Conservation (phyloP, 2,329 filamentous ascomycete genomes). For the Fusarium drepaniforme region DNA sequence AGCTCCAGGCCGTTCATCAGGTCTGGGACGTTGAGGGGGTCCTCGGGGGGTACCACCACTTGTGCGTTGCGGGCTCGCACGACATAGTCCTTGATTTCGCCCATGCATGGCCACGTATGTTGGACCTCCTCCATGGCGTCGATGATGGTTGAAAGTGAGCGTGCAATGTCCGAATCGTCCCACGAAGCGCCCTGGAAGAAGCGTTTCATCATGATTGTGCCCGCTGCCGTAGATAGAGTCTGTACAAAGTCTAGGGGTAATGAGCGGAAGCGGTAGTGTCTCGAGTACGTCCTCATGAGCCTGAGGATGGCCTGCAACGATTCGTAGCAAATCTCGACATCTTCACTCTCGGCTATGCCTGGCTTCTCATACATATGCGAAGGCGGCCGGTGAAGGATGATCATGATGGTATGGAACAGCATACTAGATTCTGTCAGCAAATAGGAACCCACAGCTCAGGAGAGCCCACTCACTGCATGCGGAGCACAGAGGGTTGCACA, state of each 20-base stretch:
- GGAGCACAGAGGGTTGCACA: conserved; percentile 59
- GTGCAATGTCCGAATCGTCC: conserved; percentile 60
- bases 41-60: conserved; percentile 47
- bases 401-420: conserved; percentile 64
- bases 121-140: conserved; percentile 66
- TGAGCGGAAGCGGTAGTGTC: conserved; percentile 57
- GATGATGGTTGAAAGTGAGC: conserved; percentile 60
- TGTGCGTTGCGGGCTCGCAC: conserved; percentile 47
- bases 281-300: conserved; percentile 57
- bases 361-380: conserved; percentile 56
- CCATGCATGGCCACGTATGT: conserved; percentile 60
- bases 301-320: conserved; percentile 60
- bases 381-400: conserved; percentile 63
- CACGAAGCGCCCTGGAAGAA: conserved; percentile 55
- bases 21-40: conserved; percentile 48
- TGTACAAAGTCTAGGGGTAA: conserved; percentile 63
- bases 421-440: conserved; percentile 49
- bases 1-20: conserved; percentile 50
- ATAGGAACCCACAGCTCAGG: neutral
- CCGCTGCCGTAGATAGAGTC: conserved; percentile 60
- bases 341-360: conserved; percentile 55
- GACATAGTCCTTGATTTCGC: conserved; percentile 54
- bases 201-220: conserved; percentile 60
- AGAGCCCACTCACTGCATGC: conserved; percentile 56
- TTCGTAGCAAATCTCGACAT: conserved; percentile 63